A percentile compares a stretch with the other conserved stretches of the same genome.
Conservation (phyloP, 2,329 filamentous ascomycete genomes). For the Aureobasidium namibiae region DNA sequence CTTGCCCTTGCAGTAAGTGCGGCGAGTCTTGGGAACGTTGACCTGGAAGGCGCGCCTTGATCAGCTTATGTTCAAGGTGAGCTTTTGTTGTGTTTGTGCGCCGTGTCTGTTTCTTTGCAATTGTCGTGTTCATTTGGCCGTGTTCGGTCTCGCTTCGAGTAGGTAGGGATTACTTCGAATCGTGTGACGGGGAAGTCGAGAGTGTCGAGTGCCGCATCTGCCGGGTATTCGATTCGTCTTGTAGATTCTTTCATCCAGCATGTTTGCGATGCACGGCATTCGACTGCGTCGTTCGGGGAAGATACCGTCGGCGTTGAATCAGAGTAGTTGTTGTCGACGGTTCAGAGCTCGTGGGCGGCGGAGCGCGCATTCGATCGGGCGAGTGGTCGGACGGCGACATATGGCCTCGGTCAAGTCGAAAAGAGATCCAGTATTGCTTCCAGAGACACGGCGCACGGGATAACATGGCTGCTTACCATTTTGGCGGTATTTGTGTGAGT, state of each 20-base stretch:
- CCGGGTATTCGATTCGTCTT: background rate
- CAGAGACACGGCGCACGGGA: constrained; percentile 2
- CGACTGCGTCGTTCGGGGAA: background rate
- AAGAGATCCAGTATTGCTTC: background rate
- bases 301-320: background rate
- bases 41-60: constrained; percentile 48
- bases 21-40: constrained; percentile 97
- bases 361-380: background rate
- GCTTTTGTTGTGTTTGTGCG: background rate
- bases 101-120: background rate
- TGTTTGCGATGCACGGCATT: background rate
- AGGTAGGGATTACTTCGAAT: no score
- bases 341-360: background rate
- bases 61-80: constrained; percentile 3
- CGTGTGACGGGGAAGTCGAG: no score
- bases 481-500: constrained; percentile 16
- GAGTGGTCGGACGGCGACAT: background rate
- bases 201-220: no score
- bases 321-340: background rate
- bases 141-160: background rate
- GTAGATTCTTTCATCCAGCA: background rate
- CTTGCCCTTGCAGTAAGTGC: constrained; percentile 97
- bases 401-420: constrained; percentile 1
- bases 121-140: background rate
- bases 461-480: constrained; percentile 16